Evolutionary conservation across 192 early-diverging fungal species (phyloP).

Genomic region (Ambispora gerdemannii): DNA sequence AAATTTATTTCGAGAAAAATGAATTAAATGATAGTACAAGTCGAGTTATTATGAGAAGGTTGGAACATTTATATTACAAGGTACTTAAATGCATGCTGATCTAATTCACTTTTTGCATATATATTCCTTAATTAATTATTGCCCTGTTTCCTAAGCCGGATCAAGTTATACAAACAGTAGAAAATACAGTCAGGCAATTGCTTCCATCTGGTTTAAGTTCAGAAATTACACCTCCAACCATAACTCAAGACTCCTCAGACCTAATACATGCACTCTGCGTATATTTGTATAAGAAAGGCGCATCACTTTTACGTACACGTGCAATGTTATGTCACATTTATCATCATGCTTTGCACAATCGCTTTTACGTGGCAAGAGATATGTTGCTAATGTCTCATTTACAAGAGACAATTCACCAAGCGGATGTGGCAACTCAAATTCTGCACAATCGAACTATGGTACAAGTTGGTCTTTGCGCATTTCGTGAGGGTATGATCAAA

Average conservation of each 20-base stretch:
- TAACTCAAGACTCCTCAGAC: constrained; percentile 49
- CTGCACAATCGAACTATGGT: constrained; percentile 95
- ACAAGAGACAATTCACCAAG: constrained; percentile 87
- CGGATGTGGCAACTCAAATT: constrained; percentile 89
- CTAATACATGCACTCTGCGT: constrained; percentile 82
- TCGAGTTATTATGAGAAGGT: constrained; percentile 76
- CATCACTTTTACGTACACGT: constrained; percentile 82
- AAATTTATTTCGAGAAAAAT: constrained; percentile 78
- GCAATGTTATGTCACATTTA: constrained; percentile 97
- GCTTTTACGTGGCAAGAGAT: constrained; percentile 89
- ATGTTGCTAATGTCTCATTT: constrained; percentile 98
- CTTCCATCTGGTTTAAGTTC: constrained; percentile 48
- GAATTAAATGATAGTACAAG: constrained; percentile 60
- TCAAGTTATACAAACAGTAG: constrained; percentile 74
- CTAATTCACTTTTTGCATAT: no score
- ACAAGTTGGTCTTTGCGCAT: constrained; percentile 92
- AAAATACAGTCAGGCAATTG: constrained; percentile 46
- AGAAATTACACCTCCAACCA: constrained; percentile 46
- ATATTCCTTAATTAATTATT: no score
- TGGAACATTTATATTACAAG: constrained; percentile 98
- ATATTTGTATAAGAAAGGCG: constrained; percentile 83
- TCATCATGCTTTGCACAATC: constrained; percentile 95
- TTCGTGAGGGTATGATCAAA: constrained; percentile 88
- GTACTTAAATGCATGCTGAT: no score
- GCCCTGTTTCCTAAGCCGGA: constrained; percentile 86